Percentiles rank a stretch among this genome's conserved stretches.
phyloP scores from a whole-genome alignment of 768 basidiomycete genomes.

The Boletus vinaceobasis region DNA sequence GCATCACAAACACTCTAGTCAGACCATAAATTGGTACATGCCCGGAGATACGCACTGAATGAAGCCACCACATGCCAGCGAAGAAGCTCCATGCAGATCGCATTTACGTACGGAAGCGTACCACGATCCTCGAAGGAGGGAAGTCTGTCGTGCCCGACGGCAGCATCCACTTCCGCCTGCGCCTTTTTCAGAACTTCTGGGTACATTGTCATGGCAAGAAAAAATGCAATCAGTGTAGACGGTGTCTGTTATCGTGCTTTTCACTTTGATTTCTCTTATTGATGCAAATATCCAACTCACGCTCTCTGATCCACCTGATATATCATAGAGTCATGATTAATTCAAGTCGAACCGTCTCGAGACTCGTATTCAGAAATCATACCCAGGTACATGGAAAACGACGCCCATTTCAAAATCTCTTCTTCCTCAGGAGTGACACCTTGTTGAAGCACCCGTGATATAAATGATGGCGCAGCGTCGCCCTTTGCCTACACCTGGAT shows the following conservation, averaged over 20 bases:
- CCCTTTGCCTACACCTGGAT: too few relatives aligned
- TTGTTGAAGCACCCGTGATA: too few relatives aligned
- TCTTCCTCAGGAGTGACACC: constrained; percentile 12
- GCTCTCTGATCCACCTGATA: constrained; percentile 26
- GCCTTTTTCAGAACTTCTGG: constrained; percentile 7
- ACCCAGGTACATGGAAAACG: constrained; percentile 18
- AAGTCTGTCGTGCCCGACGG: too few relatives aligned
- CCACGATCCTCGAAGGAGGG: too few relatives aligned
- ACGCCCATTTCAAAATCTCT: constrained; percentile 13
- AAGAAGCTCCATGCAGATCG: too few relatives aligned
- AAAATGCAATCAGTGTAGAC: constrained; percentile 11
- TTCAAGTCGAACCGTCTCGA: background rate
- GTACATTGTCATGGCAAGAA: constrained; percentile 17
- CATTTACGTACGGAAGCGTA: too few relatives aligned
- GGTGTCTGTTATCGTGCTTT: background rate
- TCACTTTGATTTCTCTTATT: background rate
- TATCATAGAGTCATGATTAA: background rate
- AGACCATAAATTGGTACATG: too few relatives aligned
- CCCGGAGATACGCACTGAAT: too few relatives aligned
- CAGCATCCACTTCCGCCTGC: constrained; percentile 11
- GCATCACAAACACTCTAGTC: too few relatives aligned
- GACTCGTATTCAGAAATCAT: background rate
- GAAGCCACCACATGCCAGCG: too few relatives aligned
- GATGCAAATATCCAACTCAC: constrained; percentile 24
- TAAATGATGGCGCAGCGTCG: too few relatives aligned